phyloP scores from a whole-genome alignment of 805 yeast species.

The Yamadazyma akitaensis region DNA sequence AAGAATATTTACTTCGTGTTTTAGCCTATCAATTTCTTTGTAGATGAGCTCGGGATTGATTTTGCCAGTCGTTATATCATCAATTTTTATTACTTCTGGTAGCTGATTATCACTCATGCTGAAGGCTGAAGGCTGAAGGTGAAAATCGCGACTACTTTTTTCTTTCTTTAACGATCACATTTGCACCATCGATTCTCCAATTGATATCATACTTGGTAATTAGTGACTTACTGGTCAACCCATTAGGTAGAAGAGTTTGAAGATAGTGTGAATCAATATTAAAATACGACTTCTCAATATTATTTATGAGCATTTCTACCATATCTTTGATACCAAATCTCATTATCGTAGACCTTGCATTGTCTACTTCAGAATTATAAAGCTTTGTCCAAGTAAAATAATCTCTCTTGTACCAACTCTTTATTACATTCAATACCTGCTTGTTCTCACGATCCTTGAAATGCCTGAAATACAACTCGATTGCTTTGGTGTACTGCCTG shows the following conservation, averaged over 20 bases:
- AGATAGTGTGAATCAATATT: constrained; percentile 21
- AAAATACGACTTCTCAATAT: constrained; percentile 34
- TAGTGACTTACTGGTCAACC: constrained; percentile 18
- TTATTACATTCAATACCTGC: constrained; percentile 16
- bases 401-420: constrained; percentile 29
- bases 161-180: constrained; percentile 24
- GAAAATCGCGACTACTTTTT: neutral
- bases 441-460: constrained; percentile 16
- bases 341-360: constrained; percentile 37
- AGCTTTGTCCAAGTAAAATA: constrained; percentile 26
- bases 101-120: constrained; percentile 14
- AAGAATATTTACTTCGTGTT: constrained; percentile 39
- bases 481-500: constrained; percentile 28
- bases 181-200: constrained; percentile 32
- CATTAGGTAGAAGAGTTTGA: constrained; percentile 25
- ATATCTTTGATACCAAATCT: constrained; percentile 35
- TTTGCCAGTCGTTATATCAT: constrained; percentile 42
- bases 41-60: constrained; percentile 41
- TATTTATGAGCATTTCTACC: constrained; percentile 29
- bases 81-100: constrained; percentile 37
- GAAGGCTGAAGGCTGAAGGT: neutral
- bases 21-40: constrained; percentile 39
- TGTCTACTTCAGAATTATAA: constrained; percentile 32
- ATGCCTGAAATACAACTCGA: constrained; percentile 27
- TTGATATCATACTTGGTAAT: constrained; percentile 16